Base-by-base conservation (phyloP, 192 early-diverging fungal species). In the Coemansia sp. region DNA sequence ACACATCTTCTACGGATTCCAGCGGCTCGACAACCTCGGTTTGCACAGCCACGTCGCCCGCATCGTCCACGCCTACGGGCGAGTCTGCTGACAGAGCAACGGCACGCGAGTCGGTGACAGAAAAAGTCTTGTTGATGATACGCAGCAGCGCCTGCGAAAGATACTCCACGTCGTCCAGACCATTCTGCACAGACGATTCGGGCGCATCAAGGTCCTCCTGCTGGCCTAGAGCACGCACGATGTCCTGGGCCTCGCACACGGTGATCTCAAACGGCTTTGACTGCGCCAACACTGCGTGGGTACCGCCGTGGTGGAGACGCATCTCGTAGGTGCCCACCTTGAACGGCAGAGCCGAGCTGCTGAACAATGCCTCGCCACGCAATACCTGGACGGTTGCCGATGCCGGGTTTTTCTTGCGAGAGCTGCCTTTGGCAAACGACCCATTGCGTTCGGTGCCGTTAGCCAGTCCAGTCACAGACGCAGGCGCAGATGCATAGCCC, bases 241-340 rank as follows among this genome's bases (percentile, higher is more conserved):
- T 60, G 48, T 67, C 69, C 27, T 51, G 55, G 20, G 60, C 27
- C 11, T 60, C 62, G 48, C 75, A 76, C 8, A 61, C 70, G 4
- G 74, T 69, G 59, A 97, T 91, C 71, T 91, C 90, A 76, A 98
- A 96, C 9, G 91, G 87, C 23, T 75, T 70, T 22, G 88, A 89
- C 24, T 81, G 64, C 1, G 88, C 85, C 71, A 97, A 84, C 18
- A 95, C 93, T 42, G 84, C 87, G 62, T 97, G 91, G 22, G 86
- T 86, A 20, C 89, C 89, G 68, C 94, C 89, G 52, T 92, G 89
- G 72, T 98, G 97, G 69, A 93, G 88, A 23, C 97, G 84, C 69
- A 93, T 88, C 77, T 97, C 95, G 68, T 94, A 98, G 0, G 81
- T 86, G 18, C 97, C 97, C 27, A 86, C 70, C 65, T 87, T 81